Percentiles rank a stretch among this genome's conserved stretches.
Evolutionary conservation across 2,329 filamentous ascomycete genomes (phyloP).

Genomic region (Pseudocercospora macadamiae): DNA sequence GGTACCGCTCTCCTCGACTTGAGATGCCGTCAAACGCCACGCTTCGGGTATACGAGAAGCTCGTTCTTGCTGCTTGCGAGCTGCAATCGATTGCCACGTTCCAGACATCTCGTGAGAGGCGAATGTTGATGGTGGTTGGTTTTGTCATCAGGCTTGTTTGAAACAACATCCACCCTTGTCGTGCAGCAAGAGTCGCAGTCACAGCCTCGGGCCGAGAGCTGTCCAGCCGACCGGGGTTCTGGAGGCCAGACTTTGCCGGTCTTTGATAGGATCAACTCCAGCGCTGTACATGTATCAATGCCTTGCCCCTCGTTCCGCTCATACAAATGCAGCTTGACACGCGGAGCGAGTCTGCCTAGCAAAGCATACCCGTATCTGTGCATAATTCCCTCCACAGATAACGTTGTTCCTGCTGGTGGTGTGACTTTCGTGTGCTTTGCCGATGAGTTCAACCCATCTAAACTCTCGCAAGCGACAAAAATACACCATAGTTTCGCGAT

Average conservation of each 20-base stretch:
- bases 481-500: slow-evolving; percentile 5
- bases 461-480: background rate
- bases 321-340: no score
- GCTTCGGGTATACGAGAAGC: slow-evolving; percentile 45
- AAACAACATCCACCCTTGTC: background rate
- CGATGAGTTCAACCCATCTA: background rate
- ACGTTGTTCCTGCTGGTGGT: background rate
- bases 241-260: no score
- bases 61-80: slow-evolving; percentile 49
- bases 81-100: slow-evolving; percentile 46
- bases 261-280: no score
- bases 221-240: no score
- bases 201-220: background rate
- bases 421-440: background rate
- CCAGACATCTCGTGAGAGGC: slow-evolving; percentile 33
- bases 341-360: no score
- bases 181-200: background rate
- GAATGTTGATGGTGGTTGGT: background rate
- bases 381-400: no score
- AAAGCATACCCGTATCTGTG: no score
- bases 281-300: no score
- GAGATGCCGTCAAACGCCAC: slow-evolving; percentile 45
- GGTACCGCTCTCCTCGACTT: slow-evolving; percentile 25
- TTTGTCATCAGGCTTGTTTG: background rate
- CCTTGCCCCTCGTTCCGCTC: no score